Conservation (phyloP, 495 filamentous ascomycete genomes). For the Penicillium tannophilum region DNA sequence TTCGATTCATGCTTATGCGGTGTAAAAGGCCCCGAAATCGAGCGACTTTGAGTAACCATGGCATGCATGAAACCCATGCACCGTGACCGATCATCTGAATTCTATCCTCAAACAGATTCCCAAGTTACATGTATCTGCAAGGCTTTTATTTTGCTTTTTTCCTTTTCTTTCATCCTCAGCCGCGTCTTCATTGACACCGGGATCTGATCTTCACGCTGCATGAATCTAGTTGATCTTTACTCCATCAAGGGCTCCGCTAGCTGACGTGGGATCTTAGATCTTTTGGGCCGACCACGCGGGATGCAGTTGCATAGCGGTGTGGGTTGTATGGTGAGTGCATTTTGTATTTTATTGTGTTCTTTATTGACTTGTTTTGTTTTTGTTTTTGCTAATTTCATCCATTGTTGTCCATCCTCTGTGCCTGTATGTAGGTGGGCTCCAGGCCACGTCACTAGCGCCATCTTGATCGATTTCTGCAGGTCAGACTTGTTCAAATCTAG, state of each 20-base stretch:
- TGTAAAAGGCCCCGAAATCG: conserved; percentile 1
- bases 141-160: neutral
- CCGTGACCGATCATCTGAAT: neutral
- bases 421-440: conserved; percentile 6
- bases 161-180: neutral
- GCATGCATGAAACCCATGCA: conserved; percentile 10
- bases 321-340: conserved; percentile 1
- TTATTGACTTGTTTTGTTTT: conserved; percentile 1
- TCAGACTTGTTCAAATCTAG: conserved; percentile 1
- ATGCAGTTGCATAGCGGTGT: conserved; percentile 20
- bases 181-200: conserved; percentile 8
- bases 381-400: neutral
- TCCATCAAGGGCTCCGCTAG: conserved; percentile 9
- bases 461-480: conserved; percentile 1
- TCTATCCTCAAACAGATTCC: neutral
- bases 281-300: conserved; percentile 2
- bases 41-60: conserved; percentile 8
- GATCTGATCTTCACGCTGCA: conserved; percentile 20
- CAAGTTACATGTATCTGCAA: neutral
- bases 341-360: neutral
- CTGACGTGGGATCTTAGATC: conserved; percentile 24
- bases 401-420: neutral
- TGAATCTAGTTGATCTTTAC: conserved; percentile 16
- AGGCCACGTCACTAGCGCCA: conserved; percentile 14
- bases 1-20: neutral